Conservation (phyloP, 2,329 filamentous ascomycete species). For the Botryotinia globosa region DNA sequence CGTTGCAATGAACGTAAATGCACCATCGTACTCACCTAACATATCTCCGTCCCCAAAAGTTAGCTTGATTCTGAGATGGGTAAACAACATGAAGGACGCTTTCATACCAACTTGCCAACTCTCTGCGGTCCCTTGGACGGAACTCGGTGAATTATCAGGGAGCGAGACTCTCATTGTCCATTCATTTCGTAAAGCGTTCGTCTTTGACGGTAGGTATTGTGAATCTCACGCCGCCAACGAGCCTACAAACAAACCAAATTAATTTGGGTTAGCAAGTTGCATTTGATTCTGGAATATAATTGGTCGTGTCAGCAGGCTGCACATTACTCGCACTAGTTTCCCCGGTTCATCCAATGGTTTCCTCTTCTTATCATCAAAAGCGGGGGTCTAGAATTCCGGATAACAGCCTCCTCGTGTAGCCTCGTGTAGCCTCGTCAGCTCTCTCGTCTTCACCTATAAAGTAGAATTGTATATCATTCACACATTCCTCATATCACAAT, state of each 20-base stretch:
- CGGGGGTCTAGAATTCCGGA: background rate
- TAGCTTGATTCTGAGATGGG: background rate
- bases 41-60: background rate
- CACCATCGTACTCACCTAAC: background rate
- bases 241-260: background rate
- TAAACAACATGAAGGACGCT: background rate
- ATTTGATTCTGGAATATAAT: background rate
- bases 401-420: background rate
- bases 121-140: background rate
- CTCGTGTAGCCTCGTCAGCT: background rate
- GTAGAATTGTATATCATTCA: background rate
- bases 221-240: background rate
- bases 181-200: background rate
- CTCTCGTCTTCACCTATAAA: background rate
- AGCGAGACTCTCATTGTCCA: background rate
- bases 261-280: conserved; percentile 3
- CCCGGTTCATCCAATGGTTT: background rate
- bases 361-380: background rate
- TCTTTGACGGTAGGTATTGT: background rate
- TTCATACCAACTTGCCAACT: background rate
- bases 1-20: background rate
- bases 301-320: conserved; percentile 8
- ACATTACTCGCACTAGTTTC: background rate
- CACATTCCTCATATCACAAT: background rate
- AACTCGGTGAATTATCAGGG: background rate